phyloP scores from a whole-genome alignment of 139 green algal genomes.

The Chlorella sorokiniana region DNA sequence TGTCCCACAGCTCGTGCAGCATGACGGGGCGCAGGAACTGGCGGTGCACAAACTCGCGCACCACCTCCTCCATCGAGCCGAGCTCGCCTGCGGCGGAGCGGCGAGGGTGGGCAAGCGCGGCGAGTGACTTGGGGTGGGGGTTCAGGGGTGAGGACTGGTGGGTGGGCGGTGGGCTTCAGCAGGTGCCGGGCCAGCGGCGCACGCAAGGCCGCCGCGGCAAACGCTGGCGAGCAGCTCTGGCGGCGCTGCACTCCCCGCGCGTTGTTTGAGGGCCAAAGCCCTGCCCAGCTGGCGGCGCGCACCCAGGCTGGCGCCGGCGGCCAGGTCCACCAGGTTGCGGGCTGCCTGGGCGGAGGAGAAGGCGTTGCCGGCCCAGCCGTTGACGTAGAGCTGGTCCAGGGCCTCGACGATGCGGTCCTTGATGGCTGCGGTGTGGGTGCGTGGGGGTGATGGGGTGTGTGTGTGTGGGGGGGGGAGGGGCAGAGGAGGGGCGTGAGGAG shows the following conservation, averaged over 20 bases:
- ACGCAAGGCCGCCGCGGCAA: too few species aligned
- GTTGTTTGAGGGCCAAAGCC: too few species aligned
- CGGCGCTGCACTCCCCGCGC: too few species aligned
- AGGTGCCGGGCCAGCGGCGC: too few species aligned
- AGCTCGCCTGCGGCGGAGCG: slow-evolving; percentile 64
- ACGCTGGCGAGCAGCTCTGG: too few species aligned
- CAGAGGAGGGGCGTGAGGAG: neutral
- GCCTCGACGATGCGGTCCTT: slow-evolving; percentile 78
- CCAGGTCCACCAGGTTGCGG: slow-evolving; percentile 64
- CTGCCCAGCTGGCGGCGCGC: neutral
- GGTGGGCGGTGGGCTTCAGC: too few species aligned
- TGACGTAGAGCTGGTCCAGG: slow-evolving; percentile 70
- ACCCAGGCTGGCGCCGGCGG: slow-evolving; percentile 61
- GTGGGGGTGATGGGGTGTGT: neutral
- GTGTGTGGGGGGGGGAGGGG: neutral
- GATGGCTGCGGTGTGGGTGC: slow-evolving; percentile 31
- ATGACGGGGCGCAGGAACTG: slow-evolving; percentile 44
- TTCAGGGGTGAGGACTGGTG: too few species aligned
- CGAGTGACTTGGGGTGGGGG: too few species aligned
- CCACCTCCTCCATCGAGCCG: slow-evolving; percentile 70
- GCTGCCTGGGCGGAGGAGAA: slow-evolving; percentile 50
- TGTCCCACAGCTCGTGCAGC: slow-evolving; percentile 45
- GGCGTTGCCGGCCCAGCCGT: slow-evolving; percentile 38
- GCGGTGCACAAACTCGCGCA: slow-evolving; percentile 51
- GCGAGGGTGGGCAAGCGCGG: neutral